Conservation (phyloP, 345 rosid species). For the Kandelia obovata region DNA sequence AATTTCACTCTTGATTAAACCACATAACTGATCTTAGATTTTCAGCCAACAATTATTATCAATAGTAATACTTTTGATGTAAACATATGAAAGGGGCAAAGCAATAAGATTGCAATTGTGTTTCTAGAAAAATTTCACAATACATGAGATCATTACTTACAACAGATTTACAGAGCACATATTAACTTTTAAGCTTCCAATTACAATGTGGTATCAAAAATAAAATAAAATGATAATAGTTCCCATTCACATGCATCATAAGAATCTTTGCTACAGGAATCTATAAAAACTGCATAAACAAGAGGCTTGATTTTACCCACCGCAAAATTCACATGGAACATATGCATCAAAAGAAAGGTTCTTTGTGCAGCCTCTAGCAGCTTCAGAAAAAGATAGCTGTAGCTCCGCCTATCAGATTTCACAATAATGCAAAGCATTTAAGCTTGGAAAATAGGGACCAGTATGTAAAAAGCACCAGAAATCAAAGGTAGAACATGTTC, state of each 20-base stretch:
- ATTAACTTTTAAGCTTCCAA: too few species aligned
- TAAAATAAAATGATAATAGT: neutral
- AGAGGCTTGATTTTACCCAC: constrained; percentile 42
- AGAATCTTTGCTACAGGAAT: constrained; percentile 4
- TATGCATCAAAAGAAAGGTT: constrained; percentile 63
- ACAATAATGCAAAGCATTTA: constrained; percentile 19
- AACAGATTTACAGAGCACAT: too few species aligned
- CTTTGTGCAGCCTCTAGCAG: constrained; percentile 83
- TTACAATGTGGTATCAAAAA: neutral
- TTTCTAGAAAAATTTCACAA: too few species aligned
- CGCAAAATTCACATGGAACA: constrained; percentile 77
- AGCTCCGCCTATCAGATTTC: constrained; percentile 52
- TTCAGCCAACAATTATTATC: too few species aligned
- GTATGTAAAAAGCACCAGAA: constrained; percentile 11
- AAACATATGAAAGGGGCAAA: too few species aligned
- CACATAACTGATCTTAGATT: too few species aligned
- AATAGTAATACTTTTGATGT: too few species aligned
- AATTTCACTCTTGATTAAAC: neutral
- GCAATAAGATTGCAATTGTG: too few species aligned
- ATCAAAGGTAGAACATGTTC: constrained; percentile 21
- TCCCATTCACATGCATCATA: neutral
- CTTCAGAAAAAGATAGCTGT: constrained; percentile 74
- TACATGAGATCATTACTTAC: too few species aligned
- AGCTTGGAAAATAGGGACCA: constrained; percentile 17
- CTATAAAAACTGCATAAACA: neutral